Evolutionary conservation across 305 asterid species (phyloP).

Genomic region (Coffea humblotiana): DNA sequence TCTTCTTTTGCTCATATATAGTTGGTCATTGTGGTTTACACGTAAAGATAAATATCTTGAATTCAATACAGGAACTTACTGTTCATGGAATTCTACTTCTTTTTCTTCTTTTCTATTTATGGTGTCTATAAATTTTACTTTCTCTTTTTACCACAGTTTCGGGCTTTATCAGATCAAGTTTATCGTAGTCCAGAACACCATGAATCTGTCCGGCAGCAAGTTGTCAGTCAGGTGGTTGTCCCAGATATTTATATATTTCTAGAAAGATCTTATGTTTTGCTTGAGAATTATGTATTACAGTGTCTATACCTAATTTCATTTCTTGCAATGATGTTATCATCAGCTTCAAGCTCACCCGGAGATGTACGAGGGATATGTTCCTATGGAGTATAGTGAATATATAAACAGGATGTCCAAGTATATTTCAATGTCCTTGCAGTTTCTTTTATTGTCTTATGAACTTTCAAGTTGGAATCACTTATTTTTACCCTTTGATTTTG

Average conservation of each 20-base stretch:
- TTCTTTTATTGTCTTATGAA: slow-evolving; percentile 4
- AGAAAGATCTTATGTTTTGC: not conserved
- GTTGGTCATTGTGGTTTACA: not conserved
- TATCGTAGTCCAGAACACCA: slow-evolving; percentile 93
- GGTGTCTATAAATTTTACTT: not conserved
- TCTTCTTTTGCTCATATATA: not conserved
- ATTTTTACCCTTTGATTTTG: slow-evolving; percentile 21
- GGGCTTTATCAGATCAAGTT: slow-evolving; percentile 93
- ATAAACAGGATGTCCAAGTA: slow-evolving; percentile 76
- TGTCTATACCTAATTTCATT: slow-evolving; percentile 24
- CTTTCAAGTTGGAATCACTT: slow-evolving; percentile 18
- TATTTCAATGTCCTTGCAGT: slow-evolving; percentile 15
- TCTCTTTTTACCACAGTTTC: slow-evolving; percentile 58
- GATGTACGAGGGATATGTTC: slow-evolving; percentile 83
- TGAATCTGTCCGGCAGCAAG: slow-evolving; percentile 84
- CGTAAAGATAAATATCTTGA: not conserved
- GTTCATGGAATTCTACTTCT: not conserved
- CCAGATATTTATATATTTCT: not conserved
- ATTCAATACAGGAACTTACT: not conserved
- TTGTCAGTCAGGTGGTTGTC: slow-evolving; percentile 74
- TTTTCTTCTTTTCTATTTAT: not conserved
- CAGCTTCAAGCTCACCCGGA: slow-evolving; percentile 88
- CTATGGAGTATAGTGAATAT: slow-evolving; percentile 83
- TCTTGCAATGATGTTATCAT: slow-evolving; percentile 29
- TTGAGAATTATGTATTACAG: not conserved